Evolutionary conservation across 495 filamentous ascomycete species (phyloP).

Genomic region (Penicillium mononematosum): DNA sequence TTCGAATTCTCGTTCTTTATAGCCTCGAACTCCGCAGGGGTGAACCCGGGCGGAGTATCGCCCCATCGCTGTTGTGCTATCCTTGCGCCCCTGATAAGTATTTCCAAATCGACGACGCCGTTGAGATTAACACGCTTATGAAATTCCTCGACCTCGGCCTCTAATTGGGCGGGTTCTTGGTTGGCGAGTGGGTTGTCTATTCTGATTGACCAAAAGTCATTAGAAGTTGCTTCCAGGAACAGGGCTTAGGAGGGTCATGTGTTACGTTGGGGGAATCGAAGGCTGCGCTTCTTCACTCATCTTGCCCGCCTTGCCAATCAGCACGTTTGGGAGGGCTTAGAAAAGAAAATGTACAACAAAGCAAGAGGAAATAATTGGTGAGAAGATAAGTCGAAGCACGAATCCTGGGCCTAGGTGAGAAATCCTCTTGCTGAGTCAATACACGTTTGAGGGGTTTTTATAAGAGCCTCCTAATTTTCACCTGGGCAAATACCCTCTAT

Average conservation of each 20-base stretch:
- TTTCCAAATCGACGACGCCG: slow-evolving; percentile 11
- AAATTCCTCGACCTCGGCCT: slow-evolving; percentile 15
- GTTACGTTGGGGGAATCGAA: not conserved
- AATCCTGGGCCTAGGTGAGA: not conserved
- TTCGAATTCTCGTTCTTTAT: not conserved
- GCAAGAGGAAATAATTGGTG: not conserved
- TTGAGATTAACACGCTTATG: slow-evolving; percentile 3
- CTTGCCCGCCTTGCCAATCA: not conserved
- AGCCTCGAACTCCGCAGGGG: not conserved
- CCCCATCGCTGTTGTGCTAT: slow-evolving; percentile 7
- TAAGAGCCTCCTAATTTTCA: not conserved
- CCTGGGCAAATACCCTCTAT: not conserved
- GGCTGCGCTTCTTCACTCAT: not conserved
- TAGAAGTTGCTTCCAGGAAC: not conserved
- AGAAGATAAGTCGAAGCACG: not conserved
- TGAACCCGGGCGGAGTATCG: not conserved
- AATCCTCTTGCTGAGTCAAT: not conserved
- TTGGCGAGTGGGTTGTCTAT: not conserved
- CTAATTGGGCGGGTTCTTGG: not conserved
- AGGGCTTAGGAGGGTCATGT: not conserved
- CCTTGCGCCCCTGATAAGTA: slow-evolving; percentile 18
- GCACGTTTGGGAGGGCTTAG: not conserved
- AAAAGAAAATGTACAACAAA: not conserved
- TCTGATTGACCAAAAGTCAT: not conserved
- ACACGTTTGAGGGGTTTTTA: not conserved